Base-by-base conservation (phyloP, 1,139 yeast species). In the Scheffersomyces quercinus region DNA sequence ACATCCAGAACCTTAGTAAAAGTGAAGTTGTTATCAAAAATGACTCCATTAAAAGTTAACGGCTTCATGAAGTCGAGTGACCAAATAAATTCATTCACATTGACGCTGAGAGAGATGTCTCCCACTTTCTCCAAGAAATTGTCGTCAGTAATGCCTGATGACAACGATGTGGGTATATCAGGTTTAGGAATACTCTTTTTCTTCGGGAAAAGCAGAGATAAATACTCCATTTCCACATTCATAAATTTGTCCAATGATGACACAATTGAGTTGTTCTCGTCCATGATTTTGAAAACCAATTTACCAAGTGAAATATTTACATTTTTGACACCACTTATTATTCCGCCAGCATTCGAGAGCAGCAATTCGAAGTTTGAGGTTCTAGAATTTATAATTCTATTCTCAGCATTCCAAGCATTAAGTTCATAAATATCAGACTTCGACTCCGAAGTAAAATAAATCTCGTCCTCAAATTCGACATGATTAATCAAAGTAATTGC, bases 141-240 rank as follows among this genome's bases (percentile, higher is more conserved):
- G 8, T 20, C 26, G 8, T 20, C 26, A 2, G 26, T 20, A 3
- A 51, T 26, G 7, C 32, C 45, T 12, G 42, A 13, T 9, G 45
- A 46, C 10, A 12, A 37, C 10, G 12, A 20, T 20, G 9, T 16
- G 7, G 26, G 3, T 8, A 20, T 6, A 20, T 20, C 26, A 6
- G 26, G 3, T 20, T 6, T 8, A 2, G 8, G 9, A 6, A 20
- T 20, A 8, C 26, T 20, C 26, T 20, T 20, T 5, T 20, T 20
- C 36, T 6, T 31, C n/a, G 35, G 24, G 20, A n/a, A 14, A 10
- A 31, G 20, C 20, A 15, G 24, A 14, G 11, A 20, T 10, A 31
- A 20, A 39, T 57, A 64, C 2, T 47, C 46, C 5, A 59, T 40
- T 43, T 66, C 71, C 5, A 48, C 40, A 0, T 55, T 49, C 4